phyloP scores from a whole-genome alignment of 2,329 filamentous ascomycete species.

The Leptoxyphium fumago region DNA sequence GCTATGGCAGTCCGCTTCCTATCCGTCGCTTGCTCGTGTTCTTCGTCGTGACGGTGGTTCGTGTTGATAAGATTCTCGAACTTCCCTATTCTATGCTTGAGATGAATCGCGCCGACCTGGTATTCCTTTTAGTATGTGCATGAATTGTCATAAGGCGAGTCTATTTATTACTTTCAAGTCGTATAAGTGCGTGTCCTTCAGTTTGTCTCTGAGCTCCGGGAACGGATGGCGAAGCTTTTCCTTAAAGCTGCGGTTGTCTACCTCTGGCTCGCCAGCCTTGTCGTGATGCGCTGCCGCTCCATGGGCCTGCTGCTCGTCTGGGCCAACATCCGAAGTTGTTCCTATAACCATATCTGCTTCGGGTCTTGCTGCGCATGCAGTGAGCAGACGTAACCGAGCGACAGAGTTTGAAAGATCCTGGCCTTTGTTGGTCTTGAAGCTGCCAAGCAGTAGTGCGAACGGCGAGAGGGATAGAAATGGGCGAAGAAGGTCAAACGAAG shows the following conservation, averaged over 20 bases:
- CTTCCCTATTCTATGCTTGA: constrained; percentile 50
- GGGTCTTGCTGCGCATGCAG: no score
- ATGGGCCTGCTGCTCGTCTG: not conserved
- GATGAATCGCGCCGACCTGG: constrained; percentile 40
- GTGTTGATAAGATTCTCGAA: constrained; percentile 59
- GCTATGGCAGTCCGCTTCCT: constrained; percentile 58
- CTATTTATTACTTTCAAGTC: constrained; percentile 20
- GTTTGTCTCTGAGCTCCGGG: constrained; percentile 23
- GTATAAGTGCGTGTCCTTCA: constrained; percentile 32
- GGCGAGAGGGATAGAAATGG: no score
- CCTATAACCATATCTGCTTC: not conserved
- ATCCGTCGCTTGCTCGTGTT: constrained; percentile 74
- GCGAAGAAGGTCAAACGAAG: no score
- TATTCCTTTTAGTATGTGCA: not conserved
- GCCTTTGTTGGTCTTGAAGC: no score
- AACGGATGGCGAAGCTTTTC: not conserved
- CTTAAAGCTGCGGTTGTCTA: not conserved
- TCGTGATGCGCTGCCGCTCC: not conserved
- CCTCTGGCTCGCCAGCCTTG: not conserved
- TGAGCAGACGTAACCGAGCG: no score
- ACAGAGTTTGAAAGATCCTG: no score
- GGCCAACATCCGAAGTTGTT: not conserved
- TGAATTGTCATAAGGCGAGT: not conserved
- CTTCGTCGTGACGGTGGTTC: constrained; percentile 86
- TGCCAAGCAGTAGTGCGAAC: no score